phyloP scores from a whole-genome alignment of 164 flowering plant species.

The Taxillus chinensis region DNA sequence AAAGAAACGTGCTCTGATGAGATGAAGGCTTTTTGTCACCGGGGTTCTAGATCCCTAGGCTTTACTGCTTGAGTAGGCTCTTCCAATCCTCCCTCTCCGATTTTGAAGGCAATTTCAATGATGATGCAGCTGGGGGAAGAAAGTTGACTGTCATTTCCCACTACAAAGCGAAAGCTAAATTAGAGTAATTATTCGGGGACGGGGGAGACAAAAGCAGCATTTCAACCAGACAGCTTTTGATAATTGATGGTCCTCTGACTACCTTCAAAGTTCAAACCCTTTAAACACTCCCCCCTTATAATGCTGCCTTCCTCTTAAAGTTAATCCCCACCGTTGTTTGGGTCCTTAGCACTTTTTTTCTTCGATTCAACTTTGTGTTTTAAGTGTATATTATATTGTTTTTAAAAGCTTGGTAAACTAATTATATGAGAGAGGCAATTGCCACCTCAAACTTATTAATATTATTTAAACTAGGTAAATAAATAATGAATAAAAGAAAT shows the following conservation, averaged over 20 bases:
- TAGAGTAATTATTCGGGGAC: conserved; percentile 17
- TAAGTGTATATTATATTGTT: too few species aligned
- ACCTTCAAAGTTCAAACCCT: neutral
- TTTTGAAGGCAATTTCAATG: conserved; percentile 5
- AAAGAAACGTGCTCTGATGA: too few species aligned
- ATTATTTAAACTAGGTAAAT: too few species aligned
- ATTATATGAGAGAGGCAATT: too few species aligned
- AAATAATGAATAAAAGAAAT: too few species aligned
- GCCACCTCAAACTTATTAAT: too few species aligned
- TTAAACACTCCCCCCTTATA: conserved; percentile 1
- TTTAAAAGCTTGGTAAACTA: too few species aligned
- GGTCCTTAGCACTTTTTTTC: neutral
- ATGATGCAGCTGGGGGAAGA: conserved; percentile 15
- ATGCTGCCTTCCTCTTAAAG: conserved; percentile 18
- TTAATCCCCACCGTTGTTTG: conserved; percentile 9
- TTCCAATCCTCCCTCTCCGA: conserved; percentile 11
- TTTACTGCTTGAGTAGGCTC: too few species aligned
- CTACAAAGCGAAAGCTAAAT: conserved; percentile 16
- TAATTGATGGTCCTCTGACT: neutral
- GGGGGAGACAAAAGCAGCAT: conserved; percentile 20
- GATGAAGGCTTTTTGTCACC: too few species aligned
- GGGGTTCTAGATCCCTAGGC: too few species aligned
- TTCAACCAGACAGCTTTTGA: conserved; percentile 21
- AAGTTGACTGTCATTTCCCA: conserved; percentile 23
- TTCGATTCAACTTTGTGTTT: neutral